Evolutionary conservation across 768 basidiomycete species (phyloP), one percentile per base, ranked within the genome.

Genomic region (Russula dissimulans): DNA sequence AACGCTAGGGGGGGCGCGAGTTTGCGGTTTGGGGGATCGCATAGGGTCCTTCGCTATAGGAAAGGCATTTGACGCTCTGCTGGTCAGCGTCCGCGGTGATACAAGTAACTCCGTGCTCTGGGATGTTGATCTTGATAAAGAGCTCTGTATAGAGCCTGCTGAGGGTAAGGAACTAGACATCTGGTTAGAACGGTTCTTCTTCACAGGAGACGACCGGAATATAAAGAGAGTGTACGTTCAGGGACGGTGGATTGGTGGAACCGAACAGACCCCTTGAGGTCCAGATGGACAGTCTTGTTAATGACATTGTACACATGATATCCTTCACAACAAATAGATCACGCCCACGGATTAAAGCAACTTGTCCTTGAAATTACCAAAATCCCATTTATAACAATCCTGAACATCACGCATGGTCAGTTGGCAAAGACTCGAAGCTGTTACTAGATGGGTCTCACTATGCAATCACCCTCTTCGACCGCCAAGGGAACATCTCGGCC

Each of bases 21-120:
- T 97, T 0, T 95, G 92, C 68, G 77, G 77, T 53, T 73, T 97
- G 11, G 78, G 82, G 55, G 72, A 81, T 29, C 78, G 76, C 43
- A 78, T 89, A 15, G 95, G 95, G 7, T 87, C 85, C 17, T 90
- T 98, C 63, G 76, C 75, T 14, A 75, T 77, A 3, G 93, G 91
- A 3, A 95, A 93, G 74, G 85, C 83, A 63, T 97, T 97, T 68
- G 95, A 98, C 69, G 95, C 95, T 0, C 73, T 97, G 8, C 64
- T 91, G 4, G 83, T 95, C 26, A 81, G 76, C 68, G 75, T 89
- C 8, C 73, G 77, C 36, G 69, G 71, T 46, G 79, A 78, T 42
- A 70, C 77, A 34, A 81, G 78, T 1, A 85, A 85, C 56, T 81
- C 81, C 3, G 78, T 75, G 6, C 62, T 89, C 29, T 86, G 83